Percentiles rank a stretch among this genome's conserved stretches.
phyloP scores from a whole-genome alignment of 768 basidiomycete genomes.

The Tricholoma furcatifolium region DNA sequence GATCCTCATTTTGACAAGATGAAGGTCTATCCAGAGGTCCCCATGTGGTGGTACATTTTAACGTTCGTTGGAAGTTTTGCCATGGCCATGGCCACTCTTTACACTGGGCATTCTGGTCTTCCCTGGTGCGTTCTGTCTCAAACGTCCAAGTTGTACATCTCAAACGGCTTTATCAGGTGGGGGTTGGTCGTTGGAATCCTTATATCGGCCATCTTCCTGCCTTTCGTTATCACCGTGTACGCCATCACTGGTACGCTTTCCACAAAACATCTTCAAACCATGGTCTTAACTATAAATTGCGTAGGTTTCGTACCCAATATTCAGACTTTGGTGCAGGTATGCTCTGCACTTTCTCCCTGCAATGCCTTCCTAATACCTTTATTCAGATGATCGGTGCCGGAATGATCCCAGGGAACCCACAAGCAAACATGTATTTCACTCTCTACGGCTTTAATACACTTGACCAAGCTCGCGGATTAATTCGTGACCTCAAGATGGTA shows the following conservation, averaged over 20 bases:
- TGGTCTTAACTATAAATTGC: not conserved
- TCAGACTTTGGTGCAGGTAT: conserved; percentile 32
- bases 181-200: conserved; percentile 52
- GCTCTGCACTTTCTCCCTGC: not conserved
- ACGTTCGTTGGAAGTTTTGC: conserved; percentile 42
- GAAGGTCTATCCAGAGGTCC: conserved; percentile 43
- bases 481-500: conserved; percentile 58
- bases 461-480: conserved; percentile 48
- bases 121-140: conserved; percentile 42
- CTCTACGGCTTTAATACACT: conserved; percentile 47
- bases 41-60: conserved; percentile 50
- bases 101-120: conserved; percentile 50
- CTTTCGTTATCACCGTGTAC: conserved; percentile 53
- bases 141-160: not conserved
- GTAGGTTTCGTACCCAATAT: conserved; percentile 36
- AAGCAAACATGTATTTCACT: conserved; percentile 51
- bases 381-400: conserved; percentile 47
- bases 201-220: conserved; percentile 46
- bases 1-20: conserved; percentile 61
- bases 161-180: conserved; percentile 33
- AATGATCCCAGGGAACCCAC: conserved; percentile 45
- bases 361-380: not conserved
- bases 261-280: not conserved
- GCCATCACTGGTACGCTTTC: conserved; percentile 43
- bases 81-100: conserved; percentile 54